A percentile compares a stretch with the other conserved stretches of the same genome.
Conservation (phyloP, 768 basidiomycete genomes). For the Russula earlei region DNA sequence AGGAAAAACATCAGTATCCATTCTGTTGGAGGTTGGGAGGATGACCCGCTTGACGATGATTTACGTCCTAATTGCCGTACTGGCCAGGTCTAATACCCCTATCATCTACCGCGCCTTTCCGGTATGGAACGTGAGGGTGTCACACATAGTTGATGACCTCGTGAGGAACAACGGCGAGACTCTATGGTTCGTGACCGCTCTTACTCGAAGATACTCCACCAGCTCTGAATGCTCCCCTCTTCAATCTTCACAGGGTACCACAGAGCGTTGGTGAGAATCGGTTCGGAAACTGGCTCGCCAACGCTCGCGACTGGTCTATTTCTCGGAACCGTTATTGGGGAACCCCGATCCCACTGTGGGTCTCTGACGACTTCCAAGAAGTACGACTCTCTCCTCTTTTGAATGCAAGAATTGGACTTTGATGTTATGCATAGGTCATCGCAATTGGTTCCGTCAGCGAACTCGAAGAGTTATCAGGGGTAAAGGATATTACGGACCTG, state of each 20-base stretch:
- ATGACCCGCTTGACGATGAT: neutral
- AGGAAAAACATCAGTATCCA: slow-evolving; percentile 85
- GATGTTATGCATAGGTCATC: neutral
- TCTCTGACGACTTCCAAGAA: slow-evolving; percentile 86
- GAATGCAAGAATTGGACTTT: neutral
- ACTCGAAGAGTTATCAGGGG: slow-evolving; percentile 78
- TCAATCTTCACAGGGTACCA: slow-evolving; percentile 59
- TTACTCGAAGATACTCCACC: neutral
- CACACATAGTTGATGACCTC: slow-evolving; percentile 74
- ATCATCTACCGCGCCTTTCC: slow-evolving; percentile 95
- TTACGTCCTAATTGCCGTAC: neutral
- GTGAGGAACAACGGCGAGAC: slow-evolving; percentile 87
- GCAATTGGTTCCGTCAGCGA: slow-evolving; percentile 75
- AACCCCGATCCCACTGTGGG: slow-evolving; percentile 96
- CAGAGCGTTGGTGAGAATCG: slow-evolving; percentile 82
- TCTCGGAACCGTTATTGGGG: slow-evolving; percentile 99
- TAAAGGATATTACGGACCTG: slow-evolving; percentile 75
- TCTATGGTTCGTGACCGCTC: slow-evolving; percentile 50
- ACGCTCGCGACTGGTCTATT: slow-evolving; percentile 98
- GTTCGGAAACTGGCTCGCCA: slow-evolving; percentile 95
- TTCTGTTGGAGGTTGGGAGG: slow-evolving; percentile 86
- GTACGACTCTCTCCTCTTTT: slow-evolving; percentile 29
- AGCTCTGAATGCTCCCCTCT: neutral
- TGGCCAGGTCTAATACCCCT: slow-evolving; percentile 80
- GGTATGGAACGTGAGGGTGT: slow-evolving; percentile 90